phyloP scores from a whole-genome alignment of 805 yeast species.

The Candida patagonica region DNA sequence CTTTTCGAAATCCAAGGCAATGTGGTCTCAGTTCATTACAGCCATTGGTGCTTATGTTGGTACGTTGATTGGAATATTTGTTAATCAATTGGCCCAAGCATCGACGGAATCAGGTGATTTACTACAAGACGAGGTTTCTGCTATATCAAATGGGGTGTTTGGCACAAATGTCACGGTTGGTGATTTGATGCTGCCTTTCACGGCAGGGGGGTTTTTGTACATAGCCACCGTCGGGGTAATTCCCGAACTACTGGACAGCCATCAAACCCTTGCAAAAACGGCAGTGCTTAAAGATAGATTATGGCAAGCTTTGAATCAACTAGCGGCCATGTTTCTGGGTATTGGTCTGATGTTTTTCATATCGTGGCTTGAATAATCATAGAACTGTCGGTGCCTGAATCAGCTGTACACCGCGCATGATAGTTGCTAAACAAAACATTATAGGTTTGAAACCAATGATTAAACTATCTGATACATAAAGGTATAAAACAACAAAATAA shows the following conservation, averaged over 20 bases:
- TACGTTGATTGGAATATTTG: constrained; percentile 50
- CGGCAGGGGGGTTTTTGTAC: constrained; percentile 70
- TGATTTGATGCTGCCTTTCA: constrained; percentile 55
- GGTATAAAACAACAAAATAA: too few species aligned
- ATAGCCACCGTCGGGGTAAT: constrained; percentile 68
- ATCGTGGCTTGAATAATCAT: constrained; percentile 36
- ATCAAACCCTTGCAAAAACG: constrained; percentile 26
- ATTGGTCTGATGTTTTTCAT: constrained; percentile 47
- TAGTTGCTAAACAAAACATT: too few species aligned
- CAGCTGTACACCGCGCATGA: too few species aligned
- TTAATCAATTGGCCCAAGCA: constrained; percentile 31
- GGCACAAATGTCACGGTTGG: constrained; percentile 43
- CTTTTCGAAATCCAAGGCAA: constrained; percentile 53
- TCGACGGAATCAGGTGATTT: constrained; percentile 11
- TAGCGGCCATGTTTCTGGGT: constrained; percentile 44
- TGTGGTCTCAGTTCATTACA: constrained; percentile 57
- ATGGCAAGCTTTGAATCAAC: constrained; percentile 36
- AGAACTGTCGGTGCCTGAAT: too few species aligned
- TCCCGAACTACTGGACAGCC: constrained; percentile 52
- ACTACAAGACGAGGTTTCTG: background rate
- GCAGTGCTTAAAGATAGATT: background rate
- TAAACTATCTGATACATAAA: too few species aligned
- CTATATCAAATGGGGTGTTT: constrained; percentile 28
- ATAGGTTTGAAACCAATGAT: too few species aligned
- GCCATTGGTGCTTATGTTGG: constrained; percentile 60